Evolutionary conservation across 2,329 filamentous ascomycete genomes (phyloP), one percentile per base, ranked within the genome.

Genomic region (Annulohypoxylon truncatum): DNA sequence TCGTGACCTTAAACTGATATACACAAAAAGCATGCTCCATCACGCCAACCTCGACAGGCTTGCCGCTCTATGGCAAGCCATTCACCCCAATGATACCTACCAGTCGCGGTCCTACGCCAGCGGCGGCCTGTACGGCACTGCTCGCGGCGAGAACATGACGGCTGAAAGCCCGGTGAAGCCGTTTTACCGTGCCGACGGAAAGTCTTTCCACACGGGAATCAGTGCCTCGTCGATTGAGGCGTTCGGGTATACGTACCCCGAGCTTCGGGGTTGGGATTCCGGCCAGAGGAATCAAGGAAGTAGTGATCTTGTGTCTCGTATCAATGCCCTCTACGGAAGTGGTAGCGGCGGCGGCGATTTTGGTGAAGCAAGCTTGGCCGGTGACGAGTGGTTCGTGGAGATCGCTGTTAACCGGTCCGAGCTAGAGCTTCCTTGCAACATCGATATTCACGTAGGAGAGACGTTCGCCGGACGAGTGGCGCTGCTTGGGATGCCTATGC

Each of bases 41-140:
- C 83, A 85, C 77, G 77, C 82, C 70, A 89, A 90, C 73, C 80
- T 90, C 57, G 87, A 90, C 72, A 83, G 88, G 15, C 80, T 90
- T 10, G 85, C 87, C 65, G 83, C 85, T 1, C 75, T 85, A 59
- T 85, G 80, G 80, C 77, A 82, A 71, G 79, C 78, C 13, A 76
- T 82, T 33, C 73, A 83, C 64, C 75, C 74, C 59, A 68, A 76
- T 24, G 62, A 74, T 13, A 74, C 78, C 0, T 69, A 78, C 7
- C 68, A 74, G n/a, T 66, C 63, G 1, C 71, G 77, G 10, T 51
- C 73, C 1, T 75, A 74, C 40, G 67, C 63, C 4, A 77, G 76
- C 42, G 58, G 48, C 31, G 77, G 78, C 26, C 73, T 76, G 48
- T 88, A 78, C 70, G 81, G 77, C 46, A 83, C 82, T 7, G 76